A percentile compares a stretch with the other conserved stretches of the same genome.
Evolutionary conservation across 352 stramenopile species (phyloP).

Genomic region (Globisporangium spiculum): DNA sequence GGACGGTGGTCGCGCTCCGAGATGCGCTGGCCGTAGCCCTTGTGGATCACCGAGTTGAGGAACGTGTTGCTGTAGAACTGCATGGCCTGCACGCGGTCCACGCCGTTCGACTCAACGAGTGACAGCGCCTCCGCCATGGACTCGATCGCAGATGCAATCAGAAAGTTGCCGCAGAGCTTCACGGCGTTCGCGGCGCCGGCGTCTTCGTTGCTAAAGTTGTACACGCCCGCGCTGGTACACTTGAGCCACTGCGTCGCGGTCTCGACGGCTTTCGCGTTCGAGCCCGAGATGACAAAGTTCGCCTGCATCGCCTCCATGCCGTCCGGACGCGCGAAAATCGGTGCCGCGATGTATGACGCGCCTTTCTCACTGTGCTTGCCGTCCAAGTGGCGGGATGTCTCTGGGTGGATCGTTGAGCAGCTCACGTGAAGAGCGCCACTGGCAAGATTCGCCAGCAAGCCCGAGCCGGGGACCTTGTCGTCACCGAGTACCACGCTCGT

Average conservation of each 20-base stretch:
- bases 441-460: constrained; percentile 36
- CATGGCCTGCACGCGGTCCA: constrained; percentile 73
- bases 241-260: constrained; percentile 37
- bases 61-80: constrained; percentile 78
- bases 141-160: constrained; percentile 80
- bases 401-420: constrained; percentile 70
- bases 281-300: constrained; percentile 56
- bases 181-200: constrained; percentile 67
- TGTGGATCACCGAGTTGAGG: constrained; percentile 80
- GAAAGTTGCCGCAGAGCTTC: constrained; percentile 81
- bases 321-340: constrained; percentile 74
- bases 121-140: constrained; percentile 67
- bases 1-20: constrained; percentile 67
- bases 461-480: constrained; percentile 15
- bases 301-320: constrained; percentile 67
- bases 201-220: constrained; percentile 49
- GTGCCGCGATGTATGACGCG: constrained; percentile 47
- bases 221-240: constrained; percentile 40
- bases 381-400: constrained; percentile 47
- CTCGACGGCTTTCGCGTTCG: constrained; percentile 31
- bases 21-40: constrained; percentile 77
- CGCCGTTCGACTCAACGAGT: constrained; percentile 63
- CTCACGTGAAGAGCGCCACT: constrained; percentile 49
- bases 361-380: constrained; percentile 28
- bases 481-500: constrained; percentile 38